These are phyloP conservation scores for Solanum boliviense DNA, from an alignment of 257 asterid genomes.

Conservation along the genomic window DNA sequence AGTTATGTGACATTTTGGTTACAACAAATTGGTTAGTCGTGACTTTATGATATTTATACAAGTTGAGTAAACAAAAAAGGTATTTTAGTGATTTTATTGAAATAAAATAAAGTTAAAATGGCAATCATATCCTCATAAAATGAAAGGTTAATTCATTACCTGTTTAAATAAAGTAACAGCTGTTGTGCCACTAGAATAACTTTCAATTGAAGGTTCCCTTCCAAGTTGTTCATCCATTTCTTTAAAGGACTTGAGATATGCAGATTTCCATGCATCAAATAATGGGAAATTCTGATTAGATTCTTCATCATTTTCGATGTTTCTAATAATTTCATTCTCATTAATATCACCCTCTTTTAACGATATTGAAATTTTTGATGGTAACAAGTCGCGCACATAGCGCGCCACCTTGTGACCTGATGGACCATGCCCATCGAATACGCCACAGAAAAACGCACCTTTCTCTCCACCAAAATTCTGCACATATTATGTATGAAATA, in stretches of 20 bases:
- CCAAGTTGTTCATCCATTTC: constrained; percentile 66
- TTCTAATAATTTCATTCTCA: background rate
- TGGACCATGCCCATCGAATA: constrained; percentile 92
- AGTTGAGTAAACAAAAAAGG: background rate
- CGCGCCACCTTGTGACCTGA: constrained; percentile 76
- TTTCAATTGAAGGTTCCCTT: constrained; percentile 39
- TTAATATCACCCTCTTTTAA: constrained; percentile 9
- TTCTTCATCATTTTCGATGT: background rate
- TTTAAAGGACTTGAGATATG: constrained; percentile 34
- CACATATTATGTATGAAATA: background rate
- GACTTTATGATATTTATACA: background rate
- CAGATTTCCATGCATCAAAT: constrained; percentile 48
- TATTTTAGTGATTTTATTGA: background rate
- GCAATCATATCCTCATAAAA: background rate
- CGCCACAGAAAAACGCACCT: constrained; percentile 59
- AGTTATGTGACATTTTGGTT: background rate
- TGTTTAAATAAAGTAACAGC: constrained; percentile 61
- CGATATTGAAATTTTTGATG: constrained; percentile 46
- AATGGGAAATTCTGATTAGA: constrained; percentile 17
- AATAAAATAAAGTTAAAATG: background rate
- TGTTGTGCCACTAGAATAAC: constrained; percentile 79
- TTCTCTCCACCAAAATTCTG: constrained; percentile 70
- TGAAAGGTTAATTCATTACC: constrained; percentile 20
- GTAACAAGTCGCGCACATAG: constrained; percentile 53
- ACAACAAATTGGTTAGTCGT: no score